Base-by-base conservation (phyloP, 2,329 filamentous ascomycete genomes). In the Huntiella abstrusa region DNA sequence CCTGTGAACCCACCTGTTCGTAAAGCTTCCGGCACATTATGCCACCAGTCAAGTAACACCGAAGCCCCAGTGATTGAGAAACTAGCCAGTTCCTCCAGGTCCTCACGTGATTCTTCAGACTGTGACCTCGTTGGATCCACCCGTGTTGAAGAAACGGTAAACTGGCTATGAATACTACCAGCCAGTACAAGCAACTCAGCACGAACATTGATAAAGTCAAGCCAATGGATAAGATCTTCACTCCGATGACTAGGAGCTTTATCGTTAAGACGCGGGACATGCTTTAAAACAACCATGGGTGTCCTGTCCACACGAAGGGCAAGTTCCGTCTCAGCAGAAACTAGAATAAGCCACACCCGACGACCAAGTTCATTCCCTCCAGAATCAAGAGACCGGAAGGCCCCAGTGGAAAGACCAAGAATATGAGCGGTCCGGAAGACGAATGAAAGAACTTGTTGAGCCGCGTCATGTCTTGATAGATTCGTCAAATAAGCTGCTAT, bases 181-280 rank as follows among this genome's bases (percentile, higher is more conserved):
- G 38, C 40, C 15, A 47, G 46, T 5, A 43, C 46, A 4, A 43
- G 34, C 13, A 47, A 34, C 15, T 47, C 46, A 12, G 41, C 46
- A 28, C 46, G 46, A 33, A 43, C 43, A 13, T 47, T 47, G 12
- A 47, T 33, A 7, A 47, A 47, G 12, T 47, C 46, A 4, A 47
- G 41, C 46, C 46, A 47, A 33, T 47, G 46, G 11, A 43, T 33
- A 12, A 19, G 28, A 5, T 19, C 33, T 34, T 8, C 41, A 8
- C 28, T 34, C 16, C 17, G 13, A 35, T 43, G 41, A 34, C 34
- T 33, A 10, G 39, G 17, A 17, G 46, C 40, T 6, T 35, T 13
- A 33, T 47, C 46, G 3, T 33, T 47, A 4, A 47, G 46, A 7
- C 46, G 46, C 12, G 46, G 46, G 3, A 43, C 40, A 19, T 47